Conservation (phyloP, 371 early-diverging fungal genomes). For the Mucor circinelloides region DNA sequence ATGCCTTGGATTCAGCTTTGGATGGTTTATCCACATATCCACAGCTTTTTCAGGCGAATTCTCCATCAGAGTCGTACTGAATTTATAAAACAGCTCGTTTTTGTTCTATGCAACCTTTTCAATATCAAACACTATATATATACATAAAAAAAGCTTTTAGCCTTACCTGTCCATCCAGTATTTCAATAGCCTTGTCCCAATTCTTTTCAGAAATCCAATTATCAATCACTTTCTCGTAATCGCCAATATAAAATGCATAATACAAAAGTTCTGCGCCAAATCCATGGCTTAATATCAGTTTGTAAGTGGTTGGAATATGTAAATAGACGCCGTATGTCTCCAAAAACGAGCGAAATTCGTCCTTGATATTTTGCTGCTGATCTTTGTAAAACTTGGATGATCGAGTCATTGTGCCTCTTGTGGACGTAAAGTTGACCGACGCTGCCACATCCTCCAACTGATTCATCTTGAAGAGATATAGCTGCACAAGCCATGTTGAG, state of each 20-base stretch:
- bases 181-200: constrained; percentile 74
- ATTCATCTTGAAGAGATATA: constrained; percentile 80
- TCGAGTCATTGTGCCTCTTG: constrained; percentile 7
- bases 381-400: constrained; percentile 41
- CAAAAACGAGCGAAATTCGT: constrained; percentile 75
- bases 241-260: constrained; percentile 80
- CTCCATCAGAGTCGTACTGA: constrained; percentile 79
- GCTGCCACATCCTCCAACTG: constrained; percentile 65
- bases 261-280: constrained; percentile 76
- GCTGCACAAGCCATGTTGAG: constrained; percentile 88
- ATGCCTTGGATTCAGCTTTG: constrained; percentile 73
- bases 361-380: constrained; percentile 57
- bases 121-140: not conserved
- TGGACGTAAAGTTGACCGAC: constrained; percentile 45
- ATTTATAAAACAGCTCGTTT: constrained; percentile 78
- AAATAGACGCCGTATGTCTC: constrained; percentile 63
- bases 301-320: constrained; percentile 73
- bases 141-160: not conserved
- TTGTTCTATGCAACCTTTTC: not conserved
- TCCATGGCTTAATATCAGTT: constrained; percentile 83
- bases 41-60: constrained; percentile 79
- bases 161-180: constrained; percentile 74
- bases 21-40: constrained; percentile 75
- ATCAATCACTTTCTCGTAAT: constrained; percentile 79
- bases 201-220: constrained; percentile 81